Evolutionary conservation across 495 filamentous ascomycete genomes (phyloP).

Genomic region (Aspergillus coremiiformis): DNA sequence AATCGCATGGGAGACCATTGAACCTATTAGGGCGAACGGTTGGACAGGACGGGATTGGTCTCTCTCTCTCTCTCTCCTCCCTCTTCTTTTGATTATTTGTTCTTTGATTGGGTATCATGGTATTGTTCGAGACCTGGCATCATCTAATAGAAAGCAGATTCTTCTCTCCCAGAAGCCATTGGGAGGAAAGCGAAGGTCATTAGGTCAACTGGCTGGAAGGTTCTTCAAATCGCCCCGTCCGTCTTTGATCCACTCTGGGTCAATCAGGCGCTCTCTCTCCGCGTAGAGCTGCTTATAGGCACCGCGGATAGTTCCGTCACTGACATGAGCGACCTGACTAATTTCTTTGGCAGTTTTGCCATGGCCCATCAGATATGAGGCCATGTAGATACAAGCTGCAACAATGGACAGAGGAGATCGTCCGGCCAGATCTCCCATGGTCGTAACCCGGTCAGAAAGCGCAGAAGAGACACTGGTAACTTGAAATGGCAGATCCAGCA

Average conservation of each 20-base stretch:
- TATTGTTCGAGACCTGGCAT: conserved; percentile 1
- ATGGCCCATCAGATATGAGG: conserved; percentile 72
- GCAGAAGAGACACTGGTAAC: conserved; percentile 65
- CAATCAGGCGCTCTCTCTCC: conserved; percentile 64
- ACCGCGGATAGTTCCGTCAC: conserved; percentile 90
- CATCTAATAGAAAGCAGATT: conserved; percentile 2
- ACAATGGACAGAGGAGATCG: conserved; percentile 92
- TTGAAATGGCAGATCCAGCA: conserved; percentile 59
- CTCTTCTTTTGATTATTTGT: background rate
- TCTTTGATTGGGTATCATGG: conserved; percentile 6
- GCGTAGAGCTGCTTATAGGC: conserved; percentile 83
- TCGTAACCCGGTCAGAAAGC: conserved; percentile 65
- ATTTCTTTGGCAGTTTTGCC: conserved; percentile 80
- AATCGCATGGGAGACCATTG: background rate
- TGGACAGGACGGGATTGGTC: background rate
- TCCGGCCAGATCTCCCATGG: conserved; percentile 72
- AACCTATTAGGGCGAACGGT: background rate
- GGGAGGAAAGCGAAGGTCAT: background rate
- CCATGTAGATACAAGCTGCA: conserved; percentile 93
- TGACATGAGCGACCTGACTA: conserved; percentile 70
- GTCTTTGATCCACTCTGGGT: conserved; percentile 63
- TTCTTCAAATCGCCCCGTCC: conserved; percentile 61
- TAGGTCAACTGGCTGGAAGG: conserved; percentile 52
- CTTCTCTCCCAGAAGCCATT: background rate
- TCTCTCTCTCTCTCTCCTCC: background rate